Base-by-base conservation (phyloP, 1,284 basidiomycete species). In the Omphalotus olearius region DNA sequence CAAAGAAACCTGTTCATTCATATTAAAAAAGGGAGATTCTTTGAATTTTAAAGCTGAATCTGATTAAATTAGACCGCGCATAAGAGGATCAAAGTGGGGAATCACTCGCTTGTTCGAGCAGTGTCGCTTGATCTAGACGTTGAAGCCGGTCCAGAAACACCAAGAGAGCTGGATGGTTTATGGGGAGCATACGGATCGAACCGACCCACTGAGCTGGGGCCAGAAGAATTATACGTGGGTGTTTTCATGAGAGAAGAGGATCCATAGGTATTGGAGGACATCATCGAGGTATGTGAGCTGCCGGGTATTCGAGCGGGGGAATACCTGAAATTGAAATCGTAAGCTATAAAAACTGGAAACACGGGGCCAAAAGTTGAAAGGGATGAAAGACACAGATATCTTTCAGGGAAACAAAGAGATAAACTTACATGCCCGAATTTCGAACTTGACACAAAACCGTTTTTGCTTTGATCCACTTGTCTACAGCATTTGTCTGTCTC, bases 11-110 rank as follows among this genome's bases (percentile, higher is more conserved):
- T 73, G 62, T 57, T 87, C 82, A 47, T 89, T 83, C 7, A 89
- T 65, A 18, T 69, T 70, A 60, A 85, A 88, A 64, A 93, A 93
- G 0, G 91, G 91, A 0, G 88, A 91, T 14, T 80, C 74, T 59
- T 84, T 88, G 69, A 93, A 93, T 51, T 78, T 80, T 50, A 93
- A 83, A 26, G 64, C 87, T 88, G 59, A 6, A 57, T 47, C 39
- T n/a, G 23, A 23, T 23, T 23, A 50, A 42, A 50, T 58, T 37
- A 59, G 57, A 26, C 20, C 30, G 13, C 3, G 13, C 13, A 33
- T 33, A 40, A 28, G 51, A 42, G 42, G 6, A 9, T 52, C 37
- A 57, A 49, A 56, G 47, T 18, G 40, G 45, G 40, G 17, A 48
- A 51, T 17, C 14, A 51, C 47, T 30, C 48, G 43, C 51, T 26